Conservation (phyloP, 495 filamentous ascomycete genomes). For the Friedmanniomyces simplex region DNA sequence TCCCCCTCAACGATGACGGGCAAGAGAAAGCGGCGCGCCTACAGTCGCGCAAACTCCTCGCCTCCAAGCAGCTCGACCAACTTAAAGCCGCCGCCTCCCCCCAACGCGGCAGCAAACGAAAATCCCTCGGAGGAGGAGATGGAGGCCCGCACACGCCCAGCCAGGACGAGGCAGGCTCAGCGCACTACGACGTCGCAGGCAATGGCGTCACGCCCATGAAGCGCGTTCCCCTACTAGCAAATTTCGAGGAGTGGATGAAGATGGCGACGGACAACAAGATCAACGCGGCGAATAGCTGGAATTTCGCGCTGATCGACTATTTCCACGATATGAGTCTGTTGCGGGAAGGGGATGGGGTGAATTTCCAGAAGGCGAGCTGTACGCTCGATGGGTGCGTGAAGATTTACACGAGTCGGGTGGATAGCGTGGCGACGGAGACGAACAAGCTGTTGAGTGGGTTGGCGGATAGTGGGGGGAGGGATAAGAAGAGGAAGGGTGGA, state of each 20-base stretch:
- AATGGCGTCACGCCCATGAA: conserved; percentile 87
- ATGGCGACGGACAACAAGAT: conserved; percentile 99
- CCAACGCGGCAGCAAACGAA: conserved; percentile 56
- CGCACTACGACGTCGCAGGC: conserved; percentile 42
- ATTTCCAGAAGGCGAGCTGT: conserved; percentile 97
- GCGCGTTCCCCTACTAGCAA: conserved; percentile 86
- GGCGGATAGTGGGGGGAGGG: conserved; percentile 79
- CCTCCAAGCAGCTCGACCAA: conserved; percentile 85
- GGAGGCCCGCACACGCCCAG: conserved; percentile 55
- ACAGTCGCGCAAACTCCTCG: conserved; percentile 76
- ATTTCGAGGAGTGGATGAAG: conserved; percentile 99
- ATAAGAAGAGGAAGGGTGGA: conserved; percentile 47
- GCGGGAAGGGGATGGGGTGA: conserved; percentile 92
- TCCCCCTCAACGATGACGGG: conserved; percentile 92
- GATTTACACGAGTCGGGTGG: conserved; percentile 96
- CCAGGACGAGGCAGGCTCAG: conserved; percentile 49
- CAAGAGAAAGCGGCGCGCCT: conserved; percentile 82
- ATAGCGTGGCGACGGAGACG: conserved; percentile 96
- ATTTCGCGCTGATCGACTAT: conserved; percentile 98
- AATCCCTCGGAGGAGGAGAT: conserved; percentile 51
- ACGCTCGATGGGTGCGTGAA: conserved; percentile 98
- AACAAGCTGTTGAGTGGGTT: conserved; percentile 90
- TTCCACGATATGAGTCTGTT: conserved; percentile 98
- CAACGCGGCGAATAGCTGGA: conserved; percentile 98
- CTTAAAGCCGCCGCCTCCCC: conserved; percentile 86